These are phyloP conservation scores for Antarctomyces pellizariae DNA, from an alignment of 495 filamentous ascomycete genomes.

Conservation along the genomic window DNA sequence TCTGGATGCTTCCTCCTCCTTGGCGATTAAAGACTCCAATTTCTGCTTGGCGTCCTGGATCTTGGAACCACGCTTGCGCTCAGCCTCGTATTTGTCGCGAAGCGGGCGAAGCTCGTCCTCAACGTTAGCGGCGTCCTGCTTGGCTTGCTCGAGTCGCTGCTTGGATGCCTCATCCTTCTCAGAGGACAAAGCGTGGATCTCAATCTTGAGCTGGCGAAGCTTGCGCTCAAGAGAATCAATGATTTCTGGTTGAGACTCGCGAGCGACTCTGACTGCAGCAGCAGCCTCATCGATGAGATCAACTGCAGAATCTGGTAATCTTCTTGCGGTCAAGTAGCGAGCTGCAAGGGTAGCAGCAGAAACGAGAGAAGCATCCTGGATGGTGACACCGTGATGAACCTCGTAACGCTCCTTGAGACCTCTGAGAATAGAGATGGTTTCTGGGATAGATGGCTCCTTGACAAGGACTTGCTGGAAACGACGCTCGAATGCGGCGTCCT, in stretches of 20 bases:
- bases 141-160: slow-evolving; percentile 53
- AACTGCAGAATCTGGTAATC: slow-evolving; percentile 88
- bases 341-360: slow-evolving; percentile 72
- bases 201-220: slow-evolving; percentile 75
- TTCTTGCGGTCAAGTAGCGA: slow-evolving; percentile 70
- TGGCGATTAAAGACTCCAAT: slow-evolving; percentile 65
- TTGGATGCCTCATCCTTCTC: slow-evolving; percentile 90
- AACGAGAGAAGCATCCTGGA: slow-evolving; percentile 81
- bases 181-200: slow-evolving; percentile 80
- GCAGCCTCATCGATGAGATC: slow-evolving; percentile 93
- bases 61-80: slow-evolving; percentile 65
- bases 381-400: slow-evolving; percentile 92
- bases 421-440: slow-evolving; percentile 91
- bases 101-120: slow-evolving; percentile 78
- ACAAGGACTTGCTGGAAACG: slow-evolving; percentile 96
- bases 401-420: slow-evolving; percentile 95
- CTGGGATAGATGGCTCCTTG: slow-evolving; percentile 67
- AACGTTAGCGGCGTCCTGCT: slow-evolving; percentile 76
- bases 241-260: slow-evolving; percentile 86
- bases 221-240: slow-evolving; percentile 81
- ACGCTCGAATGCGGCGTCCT: slow-evolving; percentile 91
- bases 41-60: slow-evolving; percentile 96
- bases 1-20: slow-evolving; percentile 79
- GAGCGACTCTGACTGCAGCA: slow-evolving; percentile 76
- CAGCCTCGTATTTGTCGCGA: slow-evolving; percentile 83